Evolutionary conservation across 805 yeast genomes (phyloP), one percentile per base, ranked within the genome.

Genomic region (Barnettozyma vustinii): DNA sequence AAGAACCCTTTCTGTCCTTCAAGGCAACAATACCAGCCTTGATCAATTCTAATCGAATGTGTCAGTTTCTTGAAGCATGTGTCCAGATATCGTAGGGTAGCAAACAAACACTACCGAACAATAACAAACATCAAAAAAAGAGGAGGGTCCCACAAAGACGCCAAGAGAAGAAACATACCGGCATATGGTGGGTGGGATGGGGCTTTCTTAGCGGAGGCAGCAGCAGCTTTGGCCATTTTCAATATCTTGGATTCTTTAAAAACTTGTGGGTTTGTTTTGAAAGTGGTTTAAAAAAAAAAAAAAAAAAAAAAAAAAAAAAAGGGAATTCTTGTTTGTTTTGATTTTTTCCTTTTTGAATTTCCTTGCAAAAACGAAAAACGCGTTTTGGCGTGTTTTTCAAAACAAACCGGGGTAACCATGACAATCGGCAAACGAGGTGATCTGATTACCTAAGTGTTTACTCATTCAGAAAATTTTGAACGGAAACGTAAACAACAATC

Each of bases 1-100:
- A 63, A 5, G 89, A 80, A 48, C 96, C 96, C 53, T 77, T 84
- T 70, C 95, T 82, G 63, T 86, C 91, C 60, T 85, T 84, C 61
- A 88, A 76, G 44, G 84, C 73, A 37, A 74, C 63, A 55, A 88
- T 74, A 45, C 92, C 95, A 52, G 84, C 79, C 35, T 63, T 61
- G 50, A 73, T 70, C 56, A 67, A 48, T 42, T 60, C 64, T 60
- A 43, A 13, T 8, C 10, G 15, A 18, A n/a, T 3, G 15, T 15
- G 53, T 52, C 51, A 52, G 55, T 53, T 39, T 18, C 33, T 30
- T 30, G 33, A 30, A 30, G 7, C 33, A 30, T 30, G n/a, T 26
- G 30, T 30, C 16, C 33, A 30, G 33, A 30, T 30, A 13, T 30
- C 33, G 33, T 9, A 30, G 33, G 33, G 20, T 9, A 30, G 41